phyloP scores from a whole-genome alignment of 331 rosid genomes.

The Erythrophleum ivorense region DNA sequence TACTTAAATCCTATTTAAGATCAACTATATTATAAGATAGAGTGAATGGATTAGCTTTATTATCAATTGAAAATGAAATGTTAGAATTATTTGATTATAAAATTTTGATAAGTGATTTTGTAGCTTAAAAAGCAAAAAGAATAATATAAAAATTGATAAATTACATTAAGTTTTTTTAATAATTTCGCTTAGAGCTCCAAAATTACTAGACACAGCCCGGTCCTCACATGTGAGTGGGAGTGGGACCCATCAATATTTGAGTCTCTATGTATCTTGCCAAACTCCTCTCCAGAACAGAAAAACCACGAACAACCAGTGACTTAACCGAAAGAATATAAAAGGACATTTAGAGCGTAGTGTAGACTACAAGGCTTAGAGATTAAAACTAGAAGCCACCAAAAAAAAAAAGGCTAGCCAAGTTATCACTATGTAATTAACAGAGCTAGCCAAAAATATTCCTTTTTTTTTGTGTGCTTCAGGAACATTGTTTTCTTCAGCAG shows the following conservation, averaged over 20 bases:
- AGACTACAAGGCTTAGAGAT: neutral
- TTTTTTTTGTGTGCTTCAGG: neutral
- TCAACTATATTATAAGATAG: too few relatives aligned
- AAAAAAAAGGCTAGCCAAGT: neutral
- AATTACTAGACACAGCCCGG: too few relatives aligned
- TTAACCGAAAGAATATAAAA: neutral
- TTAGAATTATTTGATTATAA: too few relatives aligned
- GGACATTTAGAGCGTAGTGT: neutral
- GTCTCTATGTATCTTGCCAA: neutral
- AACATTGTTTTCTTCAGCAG: neutral
- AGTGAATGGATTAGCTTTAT: too few relatives aligned
- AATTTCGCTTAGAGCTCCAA: too few relatives aligned
- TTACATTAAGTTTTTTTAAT: too few relatives aligned
- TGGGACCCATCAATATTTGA: neutral
- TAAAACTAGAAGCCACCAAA: neutral
- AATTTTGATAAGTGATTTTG: too few relatives aligned
- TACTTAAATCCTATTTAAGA: too few relatives aligned
- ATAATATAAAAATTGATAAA: too few relatives aligned
- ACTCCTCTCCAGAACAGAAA: neutral
- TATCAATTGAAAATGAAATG: too few relatives aligned
- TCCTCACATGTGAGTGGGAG: neutral
- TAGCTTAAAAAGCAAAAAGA: too few relatives aligned
- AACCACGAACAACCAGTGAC: neutral
- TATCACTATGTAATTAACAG: neutral
- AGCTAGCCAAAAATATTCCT: neutral